Base-by-base conservation (phyloP, 306 rosid species). In the Prunus salicina region DNA sequence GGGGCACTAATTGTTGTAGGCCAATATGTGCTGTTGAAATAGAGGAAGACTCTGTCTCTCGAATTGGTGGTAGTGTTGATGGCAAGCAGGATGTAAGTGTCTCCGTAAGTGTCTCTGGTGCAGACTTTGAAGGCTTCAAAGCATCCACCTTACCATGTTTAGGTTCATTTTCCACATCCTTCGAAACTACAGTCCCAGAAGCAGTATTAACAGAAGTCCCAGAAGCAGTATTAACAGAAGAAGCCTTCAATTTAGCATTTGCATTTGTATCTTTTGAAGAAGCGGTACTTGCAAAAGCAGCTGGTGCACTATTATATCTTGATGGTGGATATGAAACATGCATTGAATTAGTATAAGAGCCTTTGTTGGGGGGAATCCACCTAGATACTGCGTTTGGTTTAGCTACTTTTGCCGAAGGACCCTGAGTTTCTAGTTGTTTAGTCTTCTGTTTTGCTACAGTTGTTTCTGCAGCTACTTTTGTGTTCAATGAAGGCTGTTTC, bases 311-410 rank as follows among this genome's bases (percentile, higher is more conserved):
- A 47, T 91, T 89, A 74, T 78, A 80, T 80, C 90, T 92, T 67
- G 93, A 74, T 30, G 97, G 90, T 77, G 98, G 96, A 86, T 95
- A 89, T 50, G 81, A 85, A 38, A 95, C 92, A 41, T 89, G 97
- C 97, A 86, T 88, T 79, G 99, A 92, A 85, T 85, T 89, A 51
- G 79, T 68, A 76, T 86, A 83, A 34, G 93, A 88, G 73, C 91
- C 95, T 86, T 92, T 90, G 84, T 89, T 91, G 52, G 97, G 71
- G 62, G 99, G 91, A 79, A 87, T 86, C 97, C 97, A 95, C 89
- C 88, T 85, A 63, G 93, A 83, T 72, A 80, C 76, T 28, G 92
- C 90, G 84, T 75, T 86, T 45, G 98, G 85, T 85, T 91, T 96
- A 64, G 97, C 89, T 78, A 80, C 78, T 85, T 89, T 94, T 78